Evolutionary conservation across 306 rosid genomes (phyloP), one percentile per base, ranked within the genome.

Genomic region (Citrullus colocynthis): DNA sequence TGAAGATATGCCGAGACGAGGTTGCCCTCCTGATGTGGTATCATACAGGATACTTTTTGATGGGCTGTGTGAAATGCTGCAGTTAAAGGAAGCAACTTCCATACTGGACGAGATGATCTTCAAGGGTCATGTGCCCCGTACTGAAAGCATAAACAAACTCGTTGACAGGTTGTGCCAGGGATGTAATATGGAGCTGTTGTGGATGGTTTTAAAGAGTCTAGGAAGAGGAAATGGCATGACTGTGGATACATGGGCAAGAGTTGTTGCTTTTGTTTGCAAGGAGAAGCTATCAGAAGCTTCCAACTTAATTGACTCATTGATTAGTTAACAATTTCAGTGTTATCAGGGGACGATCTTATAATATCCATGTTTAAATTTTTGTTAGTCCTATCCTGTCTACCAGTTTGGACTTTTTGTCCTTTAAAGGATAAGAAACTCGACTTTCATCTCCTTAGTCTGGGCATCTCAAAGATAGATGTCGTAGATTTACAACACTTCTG

Each of bases 41-140:
- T 79, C 93, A 0, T 88, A 89, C 69, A 86, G 98, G 52, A 87
- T 79, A 0, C 79, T 93, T 39, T 91, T 91, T 74, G 87, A 82
- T 62, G 93, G 96, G 72, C 84, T 93, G 44, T 85, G 88, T 72
- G 63, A 39, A 44, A 84, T 81, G 64, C 81, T 58, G 78, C 89
- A 83, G 81, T 85, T 87, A 64, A 76, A 54, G 78, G 97, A 90
- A 80, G 97, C 96, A 51, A 84, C 86, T 14, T 60, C 82, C 32
- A 49, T 90, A 78, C 54, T 91, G 61, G 97, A 91, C 41, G 96
- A 91, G 88, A 90, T 90, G 98, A 44, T 91, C 48, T 93, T 88
- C 75, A 83, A 87, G 87, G 90, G 96, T 20, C 85, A 74, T 64
- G 78, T 69, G 15, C 96, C 93, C 7, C 75, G 57, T 77, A 18